These are phyloP conservation scores for Mallotus nudiflorus DNA, from an alignment of 345 rosid genomes.

Conservation along the genomic window DNA sequence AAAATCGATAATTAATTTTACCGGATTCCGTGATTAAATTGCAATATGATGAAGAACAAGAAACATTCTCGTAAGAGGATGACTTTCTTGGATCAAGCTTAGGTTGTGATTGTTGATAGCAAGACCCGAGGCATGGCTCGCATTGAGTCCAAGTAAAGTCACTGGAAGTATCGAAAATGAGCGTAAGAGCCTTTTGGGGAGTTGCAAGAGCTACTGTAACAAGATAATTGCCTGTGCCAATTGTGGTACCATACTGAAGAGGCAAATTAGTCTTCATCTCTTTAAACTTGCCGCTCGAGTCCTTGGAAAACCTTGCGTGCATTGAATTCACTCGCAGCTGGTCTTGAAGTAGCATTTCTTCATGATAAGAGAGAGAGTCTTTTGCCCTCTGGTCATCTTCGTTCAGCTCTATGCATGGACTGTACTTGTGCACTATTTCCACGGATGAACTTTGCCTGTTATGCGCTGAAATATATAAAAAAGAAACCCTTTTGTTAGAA, in stretches of 20 bases:
- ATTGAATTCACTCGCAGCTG: constrained; percentile 12
- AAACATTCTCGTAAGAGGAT: constrained; percentile 21
- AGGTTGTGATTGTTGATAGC: constrained; percentile 26
- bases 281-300: background rate
- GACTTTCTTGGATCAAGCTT: constrained; percentile 28
- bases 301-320: background rate
- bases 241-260: background rate
- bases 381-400: background rate
- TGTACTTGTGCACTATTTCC: constrained; percentile 4
- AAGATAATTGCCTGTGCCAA: constrained; percentile 17
- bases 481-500: too few relatives aligned
- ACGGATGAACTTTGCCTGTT: background rate
- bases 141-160: constrained; percentile 41
- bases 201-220: constrained; percentile 30
- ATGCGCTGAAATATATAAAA: too few relatives aligned
- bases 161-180: constrained; percentile 31
- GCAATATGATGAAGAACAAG: constrained; percentile 20
- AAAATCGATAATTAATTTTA: background rate
- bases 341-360: constrained; percentile 16
- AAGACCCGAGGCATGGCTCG: constrained; percentile 16
- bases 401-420: constrained; percentile 1
- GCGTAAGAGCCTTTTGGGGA: constrained; percentile 12
- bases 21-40: background rate
- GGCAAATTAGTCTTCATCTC: background rate
- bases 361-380: background rate